These are phyloP conservation scores for Ogataea zsoltii DNA, from an alignment of 805 yeast genomes.

Conservation along the genomic window DNA sequence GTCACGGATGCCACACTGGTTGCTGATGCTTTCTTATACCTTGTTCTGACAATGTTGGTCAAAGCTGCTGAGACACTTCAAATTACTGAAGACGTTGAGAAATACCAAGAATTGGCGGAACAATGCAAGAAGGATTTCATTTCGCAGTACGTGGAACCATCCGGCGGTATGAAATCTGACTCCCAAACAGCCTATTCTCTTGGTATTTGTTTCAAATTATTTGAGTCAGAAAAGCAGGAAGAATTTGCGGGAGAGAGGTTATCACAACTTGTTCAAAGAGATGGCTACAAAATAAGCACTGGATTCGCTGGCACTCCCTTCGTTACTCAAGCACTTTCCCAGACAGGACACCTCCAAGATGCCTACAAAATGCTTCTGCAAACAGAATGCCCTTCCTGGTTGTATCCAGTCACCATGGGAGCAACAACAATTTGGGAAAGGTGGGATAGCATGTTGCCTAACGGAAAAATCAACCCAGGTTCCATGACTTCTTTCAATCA, in stretches of 20 bases:
- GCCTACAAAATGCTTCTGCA: constrained; percentile 27
- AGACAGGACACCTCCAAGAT: constrained; percentile 20
- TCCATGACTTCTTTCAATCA: constrained; percentile 33
- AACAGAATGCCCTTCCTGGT: constrained; percentile 28
- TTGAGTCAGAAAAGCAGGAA: constrained; percentile 12
- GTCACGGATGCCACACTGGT: constrained; percentile 26
- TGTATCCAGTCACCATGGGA: constrained; percentile 31
- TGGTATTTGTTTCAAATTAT: constrained; percentile 21
- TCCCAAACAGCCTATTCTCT: constrained; percentile 29
- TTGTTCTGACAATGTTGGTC: constrained; percentile 16
- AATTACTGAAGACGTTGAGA: constrained; percentile 10
- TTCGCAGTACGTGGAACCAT: constrained; percentile 19
- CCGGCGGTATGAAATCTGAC: constrained; percentile 22
- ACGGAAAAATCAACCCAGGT: constrained; percentile 30
- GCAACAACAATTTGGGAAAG: constrained; percentile 34
- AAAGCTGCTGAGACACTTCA: constrained; percentile 15
- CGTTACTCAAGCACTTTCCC: constrained; percentile 24
- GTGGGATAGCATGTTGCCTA: constrained; percentile 31
- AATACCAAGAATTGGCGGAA: constrained; percentile 9
- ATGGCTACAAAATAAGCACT: constrained; percentile 21
- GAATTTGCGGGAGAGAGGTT: constrained; percentile 22
- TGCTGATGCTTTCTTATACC: constrained; percentile 25
- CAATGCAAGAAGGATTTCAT: constrained; percentile 18
- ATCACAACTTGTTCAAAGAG: constrained; percentile 7
- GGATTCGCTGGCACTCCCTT: constrained; percentile 33